A percentile compares a stretch with the other conserved stretches of the same genome.
These are phyloP conservation scores for Ceratocystis ficicola DNA, from an alignment of 2,329 filamentous ascomycete species.

Conservation along the genomic window DNA sequence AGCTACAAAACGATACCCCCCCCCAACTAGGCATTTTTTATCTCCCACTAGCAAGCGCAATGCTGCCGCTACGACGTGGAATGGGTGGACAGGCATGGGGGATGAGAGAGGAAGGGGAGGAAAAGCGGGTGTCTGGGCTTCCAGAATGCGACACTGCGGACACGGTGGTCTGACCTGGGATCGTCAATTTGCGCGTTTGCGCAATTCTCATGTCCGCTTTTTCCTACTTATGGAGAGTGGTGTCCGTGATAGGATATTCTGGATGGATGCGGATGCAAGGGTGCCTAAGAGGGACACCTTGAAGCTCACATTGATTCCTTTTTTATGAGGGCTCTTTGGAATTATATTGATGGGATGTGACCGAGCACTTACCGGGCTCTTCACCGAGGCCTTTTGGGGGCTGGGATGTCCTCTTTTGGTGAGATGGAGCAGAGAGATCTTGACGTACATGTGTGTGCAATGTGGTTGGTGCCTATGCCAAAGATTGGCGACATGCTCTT, in stretches of 20 bases:
- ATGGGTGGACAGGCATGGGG: neutral
- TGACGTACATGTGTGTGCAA: neutral
- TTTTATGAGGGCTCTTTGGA: neutral
- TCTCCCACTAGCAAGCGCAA: neutral
- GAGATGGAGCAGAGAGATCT: neutral
- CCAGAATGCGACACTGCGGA: constrained; percentile 4
- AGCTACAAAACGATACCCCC: neutral
- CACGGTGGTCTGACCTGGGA: neutral
- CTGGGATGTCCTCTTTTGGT: neutral
- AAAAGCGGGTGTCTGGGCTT: neutral
- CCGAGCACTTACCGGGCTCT: neutral
- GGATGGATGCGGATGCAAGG: constrained; percentile 2
- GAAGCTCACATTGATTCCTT: neutral
- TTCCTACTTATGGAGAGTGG: neutral
- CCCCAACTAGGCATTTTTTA: neutral
- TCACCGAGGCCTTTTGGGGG: neutral
- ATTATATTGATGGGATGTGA: neutral
- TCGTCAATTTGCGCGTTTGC: neutral
- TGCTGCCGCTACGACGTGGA: no score
- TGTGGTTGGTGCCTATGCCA: neutral
- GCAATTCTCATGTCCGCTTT: neutral
- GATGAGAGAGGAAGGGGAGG: neutral
- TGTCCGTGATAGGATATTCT: neutral
- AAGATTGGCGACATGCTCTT: neutral
- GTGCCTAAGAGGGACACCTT: neutral